Evolutionary conservation across 179 eudicot genomes (phyloP), one percentile per base, ranked within the genome.

Genomic region (Carnegiea gigantea): DNA sequence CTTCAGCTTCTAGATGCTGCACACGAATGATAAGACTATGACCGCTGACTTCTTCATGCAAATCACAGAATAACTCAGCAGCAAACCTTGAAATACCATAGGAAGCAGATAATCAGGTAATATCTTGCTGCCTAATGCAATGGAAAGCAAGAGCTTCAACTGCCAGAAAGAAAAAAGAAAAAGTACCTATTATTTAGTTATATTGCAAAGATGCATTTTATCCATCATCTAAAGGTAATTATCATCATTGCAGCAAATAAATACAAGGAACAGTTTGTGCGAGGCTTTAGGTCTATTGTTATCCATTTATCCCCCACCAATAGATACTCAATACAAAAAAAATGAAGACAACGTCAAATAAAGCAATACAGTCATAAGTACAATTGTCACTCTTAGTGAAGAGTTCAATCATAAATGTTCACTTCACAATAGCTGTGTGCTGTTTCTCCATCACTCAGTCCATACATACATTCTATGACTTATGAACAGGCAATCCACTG

Each of bases 1-100:
- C 79, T 76, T 94, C 98, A 74, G 92, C 86, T 85, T 97, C 99
- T 49, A 97, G 87, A 86, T 95, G 99, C 82, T 93, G 95, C 60
- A 95, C 97, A 68, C 98, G 93, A 86, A 77, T 87, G 86, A 89
- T 88, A 64, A 97, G 87, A 75, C 89, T 84, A 84, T 95, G 98
- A 75, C 99, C 95, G 81, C 98, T 90, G 81, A 93, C 97, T 85
- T 97, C 95, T 85, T 95, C 98, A 77, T 97, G 98, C 88, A 97
- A 86, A 86, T 90, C 97, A 87, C 90, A 97, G 86, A 97, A 97
- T 60, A 97, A 90, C 86, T 91, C 99, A 43, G 97, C 95, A 87
- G 98, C 99, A 90, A 97, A 97, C 93, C 99, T 96, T 81, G 54
- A 75, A 21, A 62, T 24, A 33, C 67, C 26, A 79, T 53, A 59